Evolutionary conservation across 768 basidiomycete genomes (phyloP), one percentile per base, ranked within the genome.

Genomic region (Termitomyces sp.): DNA sequence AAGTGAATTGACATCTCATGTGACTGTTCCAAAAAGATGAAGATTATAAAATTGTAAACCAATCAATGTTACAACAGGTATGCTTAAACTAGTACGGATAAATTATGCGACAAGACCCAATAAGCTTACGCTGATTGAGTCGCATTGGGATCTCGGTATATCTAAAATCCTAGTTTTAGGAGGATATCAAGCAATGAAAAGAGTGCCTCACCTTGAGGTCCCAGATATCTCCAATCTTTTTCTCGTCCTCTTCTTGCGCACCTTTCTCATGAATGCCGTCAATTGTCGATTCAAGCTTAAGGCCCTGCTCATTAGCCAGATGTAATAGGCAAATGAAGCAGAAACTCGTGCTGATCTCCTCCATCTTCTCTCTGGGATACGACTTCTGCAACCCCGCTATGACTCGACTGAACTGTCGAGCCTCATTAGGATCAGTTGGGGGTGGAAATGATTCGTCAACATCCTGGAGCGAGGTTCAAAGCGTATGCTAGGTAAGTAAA

Each of bases 261-360:
- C 73, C 60, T 49, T 75, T 71, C 46, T 74, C 68, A 56, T 71
- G 60, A 4, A 59, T 38, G 6, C 74, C 68, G 57, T 73, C 59
- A 32, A 73, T 61, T 14, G 74, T 64, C 45, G 82, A 68, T 68
- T 82, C 88, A 35, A 99, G 80, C 66, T 88, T 89, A 47, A 98
- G 77, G 2, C 96, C 97, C 64, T 93, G 90, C 71, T 98, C 97
- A 67, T 99, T 98, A 17, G 96, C 96, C 43, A 98, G 73, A 74
- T 98, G 97, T 17, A 99, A 74, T 24, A 98, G 75, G 65, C 97
- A 98, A 68, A 98, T 99, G 76, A 98, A 99, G 69, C 96, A 98
- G 84, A 96, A 98, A 60, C 93, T 96, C 15, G 97, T 98, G 68
- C 94, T 97, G 66, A 98, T 97, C 60, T 99, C 97, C 40, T 88